Base-by-base conservation (phyloP, 345 rosid species). In the Camelina laxa region DNA sequence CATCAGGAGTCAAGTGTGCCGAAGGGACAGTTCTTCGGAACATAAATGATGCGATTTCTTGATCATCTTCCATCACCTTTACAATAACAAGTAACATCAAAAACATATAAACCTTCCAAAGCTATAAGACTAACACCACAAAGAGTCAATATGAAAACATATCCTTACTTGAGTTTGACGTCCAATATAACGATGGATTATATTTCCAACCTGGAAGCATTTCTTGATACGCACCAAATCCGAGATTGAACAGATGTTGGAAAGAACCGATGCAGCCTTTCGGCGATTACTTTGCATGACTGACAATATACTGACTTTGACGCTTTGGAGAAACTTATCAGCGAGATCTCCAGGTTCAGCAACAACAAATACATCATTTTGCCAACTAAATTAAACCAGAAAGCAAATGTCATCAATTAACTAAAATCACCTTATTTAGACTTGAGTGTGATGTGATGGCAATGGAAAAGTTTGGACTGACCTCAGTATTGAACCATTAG, bases 331-430 rank as follows among this genome's bases (percentile, higher is more conserved):
- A 79, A 95, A 95, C 82, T 85, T 92, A 66, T 89, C 91, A 0
- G 98, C 96, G 38, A 85, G 91, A 68, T 88, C 99, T 72, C 99
- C 99, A 67, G 99, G 99, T 81, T 95, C 99, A 66, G 97, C 97
- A 55, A 95, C 97, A 73, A 92, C 99, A 82, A 92, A 90, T 15
- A 95, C 99, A 74, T 92, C 99, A 77, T 89, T 95, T 80, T 95
- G 97, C 98, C 98, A 95, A 77, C 65, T 60, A 48, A 49, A 75
- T 79, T 60, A 36, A 72, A 47, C 74, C 24, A 44, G 7, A 38
- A 36, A 60, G 61, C 7, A 16, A 42, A 55, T 56, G 48, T 62
- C 5, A 50, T 61, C 42, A 54, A 67, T 21, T 3, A 51, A 42
- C 49, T 53, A 47, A 17, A 71, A 16, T 47, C 55, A 75, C 60